Evolutionary conservation across 176 grass and related monocot species (phyloP), one percentile per base, ranked within the genome.

Genomic region (Eragrostis nindensis): DNA sequence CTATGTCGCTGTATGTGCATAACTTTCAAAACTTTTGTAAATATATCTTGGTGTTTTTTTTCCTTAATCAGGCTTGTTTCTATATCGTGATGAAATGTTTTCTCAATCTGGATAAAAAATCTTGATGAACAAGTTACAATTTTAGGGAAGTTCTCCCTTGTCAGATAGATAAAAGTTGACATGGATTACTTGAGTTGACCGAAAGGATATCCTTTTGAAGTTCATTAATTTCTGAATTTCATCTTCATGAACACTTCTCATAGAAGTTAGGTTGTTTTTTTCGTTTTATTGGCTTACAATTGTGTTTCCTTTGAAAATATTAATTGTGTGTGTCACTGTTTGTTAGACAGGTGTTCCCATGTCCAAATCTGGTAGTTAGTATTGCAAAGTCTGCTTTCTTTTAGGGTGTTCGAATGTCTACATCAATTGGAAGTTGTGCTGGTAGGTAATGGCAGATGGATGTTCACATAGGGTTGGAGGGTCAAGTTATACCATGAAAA

Each of bases 381-480:
- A 65, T 47, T 87, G 66, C 32, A 44, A 76, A 55, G 21, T 71
- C 55, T 87, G 24, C 79, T 77, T 82, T 82, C 38, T 82, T 47
- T 82, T 82, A 49, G 79, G 56, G 42, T 82, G 79, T 82, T 87
- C 64, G 18, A 44, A 82, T 77, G 79, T 77, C 79, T 82, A 61
- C 56, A 66, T 87, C 78, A 36, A 47, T 65, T 77, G 26, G 66
- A 77, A 83, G 66, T 66, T 71, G 17, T 71, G 6, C 25, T 77
- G 32, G 59, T 76, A 46, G 74, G 86, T 84, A 40, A 82, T 68
- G 17, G 7, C 59, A 72, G 25, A 46, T 82, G 65, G 43, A 63
- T 24, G 64, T 15, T 60, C 36, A 25, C 49, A 81, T 69, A n/a
- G 41, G 16, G 27, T 36, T 82, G 66, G 66, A 52, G 29, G 43